phyloP scores from a whole-genome alignment of 2,329 filamentous ascomycete species.

The Coniochaeta hoffmannii region DNA sequence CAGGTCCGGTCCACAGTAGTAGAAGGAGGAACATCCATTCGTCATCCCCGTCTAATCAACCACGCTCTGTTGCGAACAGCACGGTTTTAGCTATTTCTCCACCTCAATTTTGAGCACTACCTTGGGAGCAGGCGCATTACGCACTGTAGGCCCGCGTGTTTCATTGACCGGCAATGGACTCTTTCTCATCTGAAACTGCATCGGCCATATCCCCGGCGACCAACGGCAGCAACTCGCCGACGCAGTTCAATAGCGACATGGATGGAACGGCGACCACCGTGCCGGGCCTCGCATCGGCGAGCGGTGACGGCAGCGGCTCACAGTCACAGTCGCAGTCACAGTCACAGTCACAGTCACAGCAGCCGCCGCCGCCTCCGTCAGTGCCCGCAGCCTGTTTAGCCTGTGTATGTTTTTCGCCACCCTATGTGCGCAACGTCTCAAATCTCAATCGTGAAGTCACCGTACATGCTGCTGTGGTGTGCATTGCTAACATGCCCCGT shows the following conservation, averaged over 20 bases:
- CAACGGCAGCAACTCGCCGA: constrained; percentile 16
- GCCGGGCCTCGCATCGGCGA: constrained; percentile 12
- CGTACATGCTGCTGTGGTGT: background rate
- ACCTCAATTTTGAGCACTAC: background rate
- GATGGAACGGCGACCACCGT: constrained; percentile 17
- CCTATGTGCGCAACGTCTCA: background rate
- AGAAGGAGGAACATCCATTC: background rate
- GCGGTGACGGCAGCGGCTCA: constrained; percentile 13
- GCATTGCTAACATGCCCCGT: background rate
- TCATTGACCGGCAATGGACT: constrained; percentile 15
- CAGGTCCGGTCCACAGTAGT: too few species aligned
- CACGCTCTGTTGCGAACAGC: background rate
- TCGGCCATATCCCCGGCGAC: constrained; percentile 15
- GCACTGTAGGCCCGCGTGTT: constrained; percentile 5
- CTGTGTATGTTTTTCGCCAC: constrained; percentile 36
- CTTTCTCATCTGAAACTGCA: constrained; percentile 7
- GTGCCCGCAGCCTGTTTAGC: constrained; percentile 46
- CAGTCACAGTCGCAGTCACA: too few species aligned
- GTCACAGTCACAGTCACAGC: too few species aligned
- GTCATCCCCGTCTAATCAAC: background rate
- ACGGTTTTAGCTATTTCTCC: background rate
- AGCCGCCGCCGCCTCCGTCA: constrained; percentile 12
- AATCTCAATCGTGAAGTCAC: background rate
- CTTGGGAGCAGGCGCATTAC: constrained; percentile 2
- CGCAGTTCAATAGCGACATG: constrained; percentile 17